Base-by-base conservation (phyloP, 1,284 basidiomycete species). In the Ceratobasidium sp. region DNA sequence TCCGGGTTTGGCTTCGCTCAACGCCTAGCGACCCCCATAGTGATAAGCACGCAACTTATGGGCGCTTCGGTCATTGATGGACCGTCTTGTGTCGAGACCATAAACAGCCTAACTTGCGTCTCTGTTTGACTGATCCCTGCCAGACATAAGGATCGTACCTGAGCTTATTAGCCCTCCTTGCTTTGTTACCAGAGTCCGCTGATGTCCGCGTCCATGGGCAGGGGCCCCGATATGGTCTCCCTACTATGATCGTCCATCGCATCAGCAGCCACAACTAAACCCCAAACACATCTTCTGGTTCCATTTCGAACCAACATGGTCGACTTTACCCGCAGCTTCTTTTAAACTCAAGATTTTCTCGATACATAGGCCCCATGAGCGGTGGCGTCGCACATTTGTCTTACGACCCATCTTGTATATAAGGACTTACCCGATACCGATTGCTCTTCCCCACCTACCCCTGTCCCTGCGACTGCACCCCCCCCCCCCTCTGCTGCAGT, bases 341-440 rank as follows among this genome's bases (percentile, higher is more conserved):
- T 35, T 13, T 54, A 17, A 54, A 54, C 32, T 54, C 29, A 32
- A 32, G 29, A 34, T 54, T 54, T 54, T 15, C 52, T 54, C 29
- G 52, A 31, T 54, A 54, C 34, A 32, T 54, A 13, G 32, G 29
- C 52, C 52, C 34, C 52, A 54, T 35, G 52, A 54, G 58, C 58
- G 58, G 58, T 62, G 58, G 58, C 58, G 58, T 47, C 58, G 58
- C 58, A 43, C 17, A 54, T 54, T 54, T 54, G 29, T 54, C 52
- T 31, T 31, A 34, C 27, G 20, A n/a, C 29, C 34, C 17, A 12
- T 31, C 32, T 38, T 20, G 6, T 55, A 25, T 62, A 62, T 62
- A 62, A 54, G 25, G 32, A 54, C 52, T 35, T 5, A 13, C 13
- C 49, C 5, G 49, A 29, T 50, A 50, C 49, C 38, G 60, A 31